Evolutionary conservation across 2,329 filamentous ascomycete species (phyloP), one percentile per base, ranked within the genome.

Genomic region (Mollisia scopiformis): DNA sequence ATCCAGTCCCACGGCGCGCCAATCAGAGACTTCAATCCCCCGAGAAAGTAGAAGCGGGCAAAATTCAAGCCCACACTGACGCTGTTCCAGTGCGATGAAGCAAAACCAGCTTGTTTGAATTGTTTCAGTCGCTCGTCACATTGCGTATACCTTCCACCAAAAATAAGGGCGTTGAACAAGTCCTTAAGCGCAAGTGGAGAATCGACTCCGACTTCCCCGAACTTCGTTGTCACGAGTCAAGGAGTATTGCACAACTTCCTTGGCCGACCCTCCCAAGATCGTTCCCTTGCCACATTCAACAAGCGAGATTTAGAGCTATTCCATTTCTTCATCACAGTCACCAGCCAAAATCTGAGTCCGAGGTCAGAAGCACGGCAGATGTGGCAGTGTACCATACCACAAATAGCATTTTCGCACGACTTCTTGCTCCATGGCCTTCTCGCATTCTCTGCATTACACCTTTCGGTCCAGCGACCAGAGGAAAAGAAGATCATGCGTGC

Each of bases 381-480:
- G 19, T 63, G 61, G 63, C 61, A 65, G 37, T 25, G 58, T 3
- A 47, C 52, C 13, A 46, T 63, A 19, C 63, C 63, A 13, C n/a
- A 58, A 23, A 61, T 63, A 2, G 63, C 63, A n/a, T 57, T 65
- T 33, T 56, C 43, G 6, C 55, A 65, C 21, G 57, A 54, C 13
- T 65, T 65, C 47, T 61, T 65, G 27, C 59, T 65, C 30, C 63
- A 59, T 49, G 37, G 52, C 6, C 19, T 65, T 25, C 54, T 65
- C 23, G 57, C 63, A 16, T 28, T 63, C 19, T 25, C 61, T 16
- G 63, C 63, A 19, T 41, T 62, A 13, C 63, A 65, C 50, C 52
- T 63, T 11, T 62, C 63, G 19, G 33, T 30, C 25, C 31, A 61
- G 5, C 27, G 23, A 7, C 61, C 61, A 5, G 16, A 37, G 14